A percentile compares a stretch with the other conserved stretches of the same genome.
phyloP scores from a whole-genome alignment of 2,329 filamentous ascomycete genomes.

The Gyromitra esculenta region DNA sequence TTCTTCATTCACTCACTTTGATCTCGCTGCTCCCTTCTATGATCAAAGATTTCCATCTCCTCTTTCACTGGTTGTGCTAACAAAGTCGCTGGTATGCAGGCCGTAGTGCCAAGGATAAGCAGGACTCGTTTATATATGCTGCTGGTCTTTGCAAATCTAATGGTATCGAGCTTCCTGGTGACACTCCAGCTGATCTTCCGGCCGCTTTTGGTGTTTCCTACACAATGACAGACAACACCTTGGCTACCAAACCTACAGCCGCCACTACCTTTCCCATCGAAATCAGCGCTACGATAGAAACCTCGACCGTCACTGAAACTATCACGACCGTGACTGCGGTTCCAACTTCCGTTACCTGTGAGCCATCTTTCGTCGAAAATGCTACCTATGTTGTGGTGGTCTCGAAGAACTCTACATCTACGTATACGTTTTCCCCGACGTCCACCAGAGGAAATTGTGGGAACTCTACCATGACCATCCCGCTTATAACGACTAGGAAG shows the following conservation, averaged over 20 bases:
- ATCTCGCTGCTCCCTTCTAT: not conserved
- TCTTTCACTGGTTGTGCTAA: constrained; percentile 19
- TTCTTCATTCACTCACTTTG: not conserved
- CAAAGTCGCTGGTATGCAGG: not conserved
- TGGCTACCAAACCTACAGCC: not conserved
- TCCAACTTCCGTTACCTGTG: constrained; percentile 13
- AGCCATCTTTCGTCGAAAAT: not conserved
- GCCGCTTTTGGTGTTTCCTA: not conserved
- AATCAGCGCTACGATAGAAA: not conserved
- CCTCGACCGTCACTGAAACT: not conserved
- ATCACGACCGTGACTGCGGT: constrained; percentile 2
- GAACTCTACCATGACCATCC: constrained; percentile 16
- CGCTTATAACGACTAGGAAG: constrained; percentile 21
- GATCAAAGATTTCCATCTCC: not conserved
- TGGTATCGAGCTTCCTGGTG: constrained; percentile 33
- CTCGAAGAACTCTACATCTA: constrained; percentile 24
- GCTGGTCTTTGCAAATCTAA: constrained; percentile 39
- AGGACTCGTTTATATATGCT: constrained; percentile 35
- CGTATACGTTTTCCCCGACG: constrained; percentile 9
- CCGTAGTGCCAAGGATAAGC: constrained; percentile 8
- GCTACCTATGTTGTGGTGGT: constrained; percentile 19
- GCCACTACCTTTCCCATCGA: not conserved
- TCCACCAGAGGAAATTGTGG: constrained; percentile 13
- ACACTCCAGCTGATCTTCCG: constrained; percentile 20
- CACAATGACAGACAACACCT: not conserved